Base-by-base conservation (phyloP, 345 rosid species). In the Nasturtium officinale region DNA sequence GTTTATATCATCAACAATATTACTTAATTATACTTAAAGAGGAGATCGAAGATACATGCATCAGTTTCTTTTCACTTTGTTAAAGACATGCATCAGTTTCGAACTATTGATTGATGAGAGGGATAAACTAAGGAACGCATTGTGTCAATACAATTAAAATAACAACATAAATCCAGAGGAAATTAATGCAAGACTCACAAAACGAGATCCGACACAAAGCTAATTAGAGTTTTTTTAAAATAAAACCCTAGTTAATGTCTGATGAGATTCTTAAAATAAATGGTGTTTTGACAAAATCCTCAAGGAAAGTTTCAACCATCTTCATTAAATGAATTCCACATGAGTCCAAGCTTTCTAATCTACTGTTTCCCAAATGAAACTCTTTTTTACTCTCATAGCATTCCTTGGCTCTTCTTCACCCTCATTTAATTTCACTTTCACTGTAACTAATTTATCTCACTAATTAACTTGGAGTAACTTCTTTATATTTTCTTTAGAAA, bases 271-370 rank as follows among this genome's bases (percentile, higher is more conserved):
- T 42, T 57, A 56, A 56, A 71, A 51, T n/a, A 71, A 71, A 71
- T 62, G 71, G 30, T 23, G 51, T 70, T 55, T 64, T 48, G 50
- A 56, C 70, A 26, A 63, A 53, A 59, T 62, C 80, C 74, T 85
- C 71, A 82, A 80, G 77, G 77, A 77, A 81, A 26, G 59, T 73
- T 79, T 77, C 73, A 69, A 71, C 81, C 60, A 77, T 73, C 71
- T 81, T 2, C 87, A 84, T 85, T 89, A 67, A 89, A 89, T 87
- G 95, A 42, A 47, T 38, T 75, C 77, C 88, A 87, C 86, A 83
- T 83, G 87, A 84, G 80, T 84, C 87, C 86, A 85, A 79, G 83
- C 83, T 81, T 79, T 79, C 75, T 81, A 81, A 81, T 78, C 85
- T 78, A 77, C 70, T 71, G 61, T 77, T 82, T 83, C 84, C 74